A percentile compares a stretch with the other conserved stretches of the same genome.
phyloP scores from a whole-genome alignment of 2,329 filamentous ascomycete species.

The Penicillium sp. region DNA sequence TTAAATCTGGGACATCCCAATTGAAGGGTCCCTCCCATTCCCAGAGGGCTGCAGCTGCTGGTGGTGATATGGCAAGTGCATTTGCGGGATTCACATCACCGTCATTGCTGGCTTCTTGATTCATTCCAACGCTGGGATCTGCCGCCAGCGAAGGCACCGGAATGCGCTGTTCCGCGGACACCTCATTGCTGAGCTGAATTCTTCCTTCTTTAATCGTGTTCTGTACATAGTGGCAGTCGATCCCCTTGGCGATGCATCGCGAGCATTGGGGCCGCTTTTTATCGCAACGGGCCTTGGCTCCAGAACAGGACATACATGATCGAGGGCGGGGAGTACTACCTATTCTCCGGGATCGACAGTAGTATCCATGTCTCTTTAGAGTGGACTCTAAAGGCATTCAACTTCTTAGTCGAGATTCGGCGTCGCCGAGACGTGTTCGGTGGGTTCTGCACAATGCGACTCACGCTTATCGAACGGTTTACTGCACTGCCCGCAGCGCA shows the following conservation, averaged over 20 bases:
- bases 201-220: slow-evolving; percentile 13
- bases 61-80: too few species aligned
- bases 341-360: slow-evolving; percentile 42
- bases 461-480: slow-evolving; percentile 45
- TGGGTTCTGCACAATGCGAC: slow-evolving; percentile 13
- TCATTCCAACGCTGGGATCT: too few species aligned
- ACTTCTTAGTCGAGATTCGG: slow-evolving; percentile 16
- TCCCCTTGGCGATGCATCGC: slow-evolving; percentile 36
- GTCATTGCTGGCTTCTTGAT: too few species aligned
- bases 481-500: slow-evolving; percentile 41
- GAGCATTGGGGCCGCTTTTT: slow-evolving; percentile 39
- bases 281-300: slow-evolving; percentile 41
- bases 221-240: slow-evolving; percentile 39
- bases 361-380: slow-evolving; percentile 47
- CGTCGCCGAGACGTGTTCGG: too few species aligned
- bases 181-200: neutral
- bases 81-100: too few species aligned
- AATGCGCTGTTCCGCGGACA: too few species aligned
- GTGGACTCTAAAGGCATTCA: slow-evolving; percentile 36
- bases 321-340: slow-evolving; percentile 25
- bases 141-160: too few species aligned
- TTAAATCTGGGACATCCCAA: too few species aligned
- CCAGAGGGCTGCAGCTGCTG: too few species aligned
- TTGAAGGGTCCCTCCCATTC: too few species aligned
- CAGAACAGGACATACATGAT: slow-evolving; percentile 41